phyloP scores from a whole-genome alignment of 306 rosid species.

The Cicer bijugum region DNA sequence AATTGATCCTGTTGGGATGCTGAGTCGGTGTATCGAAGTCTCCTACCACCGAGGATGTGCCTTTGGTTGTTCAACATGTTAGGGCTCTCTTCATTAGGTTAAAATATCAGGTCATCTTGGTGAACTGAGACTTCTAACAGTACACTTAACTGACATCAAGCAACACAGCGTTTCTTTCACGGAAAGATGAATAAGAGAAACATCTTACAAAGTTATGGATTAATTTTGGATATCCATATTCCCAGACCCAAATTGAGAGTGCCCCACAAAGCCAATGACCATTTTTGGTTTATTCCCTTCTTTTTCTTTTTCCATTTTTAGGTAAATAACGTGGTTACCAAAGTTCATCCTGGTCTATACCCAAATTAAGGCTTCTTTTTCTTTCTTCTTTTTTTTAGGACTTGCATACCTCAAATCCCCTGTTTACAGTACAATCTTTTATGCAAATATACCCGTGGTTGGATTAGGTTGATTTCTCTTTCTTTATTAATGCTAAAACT shows the following conservation, averaged over 20 bases:
- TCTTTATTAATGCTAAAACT: neutral
- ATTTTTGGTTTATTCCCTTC: neutral
- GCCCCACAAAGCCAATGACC: too few relatives aligned
- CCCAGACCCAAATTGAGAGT: too few relatives aligned
- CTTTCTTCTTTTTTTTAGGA: neutral
- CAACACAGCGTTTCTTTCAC: too few relatives aligned
- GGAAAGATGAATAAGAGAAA: too few relatives aligned
- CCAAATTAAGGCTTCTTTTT: slow-evolving; percentile 14
- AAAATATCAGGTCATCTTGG: neutral
- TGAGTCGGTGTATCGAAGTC: slow-evolving; percentile 10
- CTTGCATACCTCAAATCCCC: neutral
- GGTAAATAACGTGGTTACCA: neutral
- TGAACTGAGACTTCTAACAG: too few relatives aligned
- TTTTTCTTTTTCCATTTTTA: neutral
- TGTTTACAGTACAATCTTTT: neutral
- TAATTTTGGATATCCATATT: too few relatives aligned
- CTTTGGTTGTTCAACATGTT: slow-evolving; percentile 26
- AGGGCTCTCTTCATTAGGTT: neutral
- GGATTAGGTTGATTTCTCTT: slow-evolving; percentile 9
- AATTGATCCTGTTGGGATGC: slow-evolving; percentile 32
- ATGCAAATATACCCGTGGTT: slow-evolving; percentile 4
- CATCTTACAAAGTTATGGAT: too few relatives aligned
- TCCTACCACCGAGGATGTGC: neutral
- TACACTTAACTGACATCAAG: too few relatives aligned
- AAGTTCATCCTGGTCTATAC: neutral